Percentiles rank a stretch among this genome's conserved stretches.
These are phyloP conservation scores for Agaricus blazei DNA, from an alignment of 768 basidiomycete genomes.

Conservation along the genomic window DNA sequence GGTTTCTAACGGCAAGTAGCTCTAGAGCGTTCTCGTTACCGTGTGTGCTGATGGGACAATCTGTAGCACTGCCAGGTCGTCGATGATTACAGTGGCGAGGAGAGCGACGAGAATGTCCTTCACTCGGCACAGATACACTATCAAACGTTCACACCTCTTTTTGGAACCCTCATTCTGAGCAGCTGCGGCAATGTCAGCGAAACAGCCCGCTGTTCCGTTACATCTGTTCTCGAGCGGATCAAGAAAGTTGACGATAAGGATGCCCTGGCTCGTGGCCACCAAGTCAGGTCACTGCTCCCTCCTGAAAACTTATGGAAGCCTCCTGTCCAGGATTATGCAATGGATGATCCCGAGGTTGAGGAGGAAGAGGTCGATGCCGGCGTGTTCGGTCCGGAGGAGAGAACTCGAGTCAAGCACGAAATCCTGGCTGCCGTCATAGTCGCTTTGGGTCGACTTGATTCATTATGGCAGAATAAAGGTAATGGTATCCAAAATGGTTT, in stretches of 20 bases:
- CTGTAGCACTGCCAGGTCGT: slow-evolving; percentile 63
- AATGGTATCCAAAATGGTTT: slow-evolving; percentile 28
- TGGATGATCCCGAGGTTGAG: slow-evolving; percentile 23
- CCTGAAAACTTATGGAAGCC: slow-evolving; percentile 9
- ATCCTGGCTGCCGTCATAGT: slow-evolving; percentile 84
- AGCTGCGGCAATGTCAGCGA: slow-evolving; percentile 70
- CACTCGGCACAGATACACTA: slow-evolving; percentile 58
- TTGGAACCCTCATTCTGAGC: slow-evolving; percentile 84
- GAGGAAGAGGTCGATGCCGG: slow-evolving; percentile 32
- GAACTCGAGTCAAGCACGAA: slow-evolving; percentile 71
- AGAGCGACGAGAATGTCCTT: slow-evolving; percentile 21
- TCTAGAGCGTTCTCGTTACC: slow-evolving; percentile 5
- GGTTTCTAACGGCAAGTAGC: slow-evolving; percentile 71
- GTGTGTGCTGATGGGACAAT: slow-evolving; percentile 3
- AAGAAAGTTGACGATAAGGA: slow-evolving; percentile 51
- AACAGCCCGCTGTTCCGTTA: slow-evolving; percentile 69
- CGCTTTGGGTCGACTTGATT: slow-evolving; percentile 70
- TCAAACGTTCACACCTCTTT: slow-evolving; percentile 85
- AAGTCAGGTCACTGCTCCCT: slow-evolving; percentile 2
- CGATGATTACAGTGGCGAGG: slow-evolving; percentile 37
- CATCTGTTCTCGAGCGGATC: slow-evolving; percentile 71
- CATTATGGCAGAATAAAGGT: background rate
- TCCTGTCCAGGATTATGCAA: slow-evolving; percentile 8
- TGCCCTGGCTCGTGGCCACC: slow-evolving; percentile 8
- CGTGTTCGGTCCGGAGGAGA: slow-evolving; percentile 50